Conservation (phyloP, 805 yeast species). For the Ogataea angusta region DNA sequence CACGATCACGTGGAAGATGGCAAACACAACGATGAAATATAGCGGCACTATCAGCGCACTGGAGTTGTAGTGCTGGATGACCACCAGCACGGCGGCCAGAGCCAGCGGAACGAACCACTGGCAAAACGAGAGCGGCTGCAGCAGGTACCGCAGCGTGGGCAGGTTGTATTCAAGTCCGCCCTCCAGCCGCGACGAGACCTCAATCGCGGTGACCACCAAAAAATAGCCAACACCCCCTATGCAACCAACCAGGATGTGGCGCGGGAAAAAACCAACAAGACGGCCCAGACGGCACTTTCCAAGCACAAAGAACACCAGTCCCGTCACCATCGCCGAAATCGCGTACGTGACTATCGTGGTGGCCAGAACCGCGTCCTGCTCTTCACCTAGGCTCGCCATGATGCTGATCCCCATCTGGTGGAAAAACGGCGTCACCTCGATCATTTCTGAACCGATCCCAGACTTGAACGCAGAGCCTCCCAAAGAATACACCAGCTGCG, state of each 20-base stretch:
- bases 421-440: conserved; percentile 97
- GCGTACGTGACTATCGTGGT: conserved; percentile 89
- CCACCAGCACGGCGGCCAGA: conserved; percentile 58
- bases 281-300: conserved; percentile 83
- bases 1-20: conserved; percentile 65
- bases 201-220: conserved; percentile 83
- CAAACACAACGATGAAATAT: conserved; percentile 71
- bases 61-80: conserved; percentile 55
- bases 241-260: conserved; percentile 94
- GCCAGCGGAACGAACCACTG: conserved; percentile 72
- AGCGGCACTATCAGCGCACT: conserved; percentile 76
- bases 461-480: conserved; percentile 89
- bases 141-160: conserved; percentile 49
- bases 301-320: conserved; percentile 68
- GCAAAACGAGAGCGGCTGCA: conserved; percentile 43
- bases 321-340: conserved; percentile 79
- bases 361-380: conserved; percentile 55
- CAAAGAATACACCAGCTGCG: conserved; percentile 81
- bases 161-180: conserved; percentile 66
- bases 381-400: conserved; percentile 45
- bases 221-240: conserved; percentile 98
- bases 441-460: conserved; percentile 98
- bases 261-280: conserved; percentile 90
- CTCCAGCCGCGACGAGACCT: conserved; percentile 80
- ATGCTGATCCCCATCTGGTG: conserved; percentile 88